phyloP scores from a whole-genome alignment of 108 stramenopile genomes.

The Chaetoceros tenuissimus region DNA sequence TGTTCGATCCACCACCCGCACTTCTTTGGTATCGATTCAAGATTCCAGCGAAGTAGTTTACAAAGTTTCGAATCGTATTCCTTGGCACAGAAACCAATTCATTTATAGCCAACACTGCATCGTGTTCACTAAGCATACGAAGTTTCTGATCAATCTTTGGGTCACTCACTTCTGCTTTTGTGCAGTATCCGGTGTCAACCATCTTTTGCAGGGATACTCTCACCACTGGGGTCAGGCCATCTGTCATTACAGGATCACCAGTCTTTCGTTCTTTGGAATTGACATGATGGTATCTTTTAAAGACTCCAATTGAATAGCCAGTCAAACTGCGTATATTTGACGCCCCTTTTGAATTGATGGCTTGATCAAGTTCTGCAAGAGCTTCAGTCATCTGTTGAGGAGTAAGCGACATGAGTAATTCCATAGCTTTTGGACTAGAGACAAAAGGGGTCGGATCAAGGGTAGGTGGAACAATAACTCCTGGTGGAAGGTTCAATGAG shows the following conservation, averaged over 20 bases:
- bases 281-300: conserved; percentile 63
- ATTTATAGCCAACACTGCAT: conserved; percentile 73
- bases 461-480: conserved; percentile 24
- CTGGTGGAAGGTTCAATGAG: conserved; percentile 19
- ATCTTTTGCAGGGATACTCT: conserved; percentile 40
- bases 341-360: conserved; percentile 47
- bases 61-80: conserved; percentile 60
- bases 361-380: conserved; percentile 65
- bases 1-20: conserved; percentile 14
- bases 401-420: conserved; percentile 28
- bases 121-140: conserved; percentile 63
- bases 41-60: conserved; percentile 74
- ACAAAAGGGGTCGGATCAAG: conserved; percentile 12
- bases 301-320: conserved; percentile 71
- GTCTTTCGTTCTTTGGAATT: conserved; percentile 24
- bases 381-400: conserved; percentile 56
- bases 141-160: conserved; percentile 68
- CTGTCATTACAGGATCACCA: conserved; percentile 22
- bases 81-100: conserved; percentile 52
- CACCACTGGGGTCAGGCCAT: conserved; percentile 61
- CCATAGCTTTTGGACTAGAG: conserved; percentile 19
- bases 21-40: conserved; percentile 78
- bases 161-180: conserved; percentile 57
- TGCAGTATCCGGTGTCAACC: conserved; percentile 51
- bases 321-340: conserved; percentile 54